Base-by-base conservation (phyloP, 2,329 filamentous ascomycete species). In the Aspergillus floridensis region DNA sequence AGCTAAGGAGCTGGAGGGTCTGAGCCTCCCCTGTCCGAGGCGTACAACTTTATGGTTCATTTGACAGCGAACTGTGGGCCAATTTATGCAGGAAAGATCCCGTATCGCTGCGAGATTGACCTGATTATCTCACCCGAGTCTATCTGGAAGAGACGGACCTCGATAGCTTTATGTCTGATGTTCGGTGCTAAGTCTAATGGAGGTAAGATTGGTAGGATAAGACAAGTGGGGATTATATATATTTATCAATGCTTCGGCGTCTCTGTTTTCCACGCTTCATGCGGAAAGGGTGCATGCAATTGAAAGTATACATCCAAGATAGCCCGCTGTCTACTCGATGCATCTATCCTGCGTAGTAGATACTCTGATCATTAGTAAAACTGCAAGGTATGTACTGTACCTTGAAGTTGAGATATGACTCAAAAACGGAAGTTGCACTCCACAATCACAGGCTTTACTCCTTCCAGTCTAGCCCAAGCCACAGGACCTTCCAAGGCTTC, bases 1-100 rank as follows among this genome's bases (percentile, higher is more conserved):
- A 71, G 58, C 68, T 77, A 63, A 76, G 72, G 65, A 74, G 70
- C 57, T 77, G 74, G 66, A 67, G 66, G 58, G 54, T 59, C 14
- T 63, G 55, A 63, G 31, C 5, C 31, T n/a, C 14, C 26, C 38
- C 5, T 2, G 38, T 44, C 38, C 14, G 38, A 44, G 38, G 16
- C 14, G 38, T 14, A 16, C 16, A 44, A 16, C 48, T 46, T 47
- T 58, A 52, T 14, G 35, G 31, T 24, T 16, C 14, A 22, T 46
- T 57, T 31, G 38, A 44, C 38, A 44, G 16, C 38, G 38, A 44
- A 19, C 38, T 44, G 38, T 44, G 38, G 38, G 38, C 19, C 38
- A 5, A 44, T 8, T 5, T 4, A 35, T 44, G 38, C 38, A 44
- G 38, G 2, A 19, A 44, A 16, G 38, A 16, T 19, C 38, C 6